Conservation (phyloP, 2,329 filamentous ascomycete species). For the Claviceps arundinis region DNA sequence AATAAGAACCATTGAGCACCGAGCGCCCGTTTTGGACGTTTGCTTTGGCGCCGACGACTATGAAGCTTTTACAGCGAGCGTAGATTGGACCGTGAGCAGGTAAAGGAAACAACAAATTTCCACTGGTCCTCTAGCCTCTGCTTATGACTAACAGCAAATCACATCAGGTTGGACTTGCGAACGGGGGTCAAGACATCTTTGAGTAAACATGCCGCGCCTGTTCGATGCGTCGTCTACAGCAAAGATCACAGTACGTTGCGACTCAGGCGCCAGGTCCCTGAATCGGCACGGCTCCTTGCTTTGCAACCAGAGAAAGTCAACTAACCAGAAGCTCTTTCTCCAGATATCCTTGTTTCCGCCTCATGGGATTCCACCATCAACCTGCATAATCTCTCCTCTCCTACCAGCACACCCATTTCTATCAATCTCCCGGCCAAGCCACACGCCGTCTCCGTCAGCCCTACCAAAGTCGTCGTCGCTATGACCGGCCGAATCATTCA, state of each 20-base stretch:
- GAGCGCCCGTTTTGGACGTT: slow-evolving; percentile 77
- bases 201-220: slow-evolving; percentile 66
- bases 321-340: neutral
- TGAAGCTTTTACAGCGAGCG: slow-evolving; percentile 72
- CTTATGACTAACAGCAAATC: neutral
- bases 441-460: slow-evolving; percentile 68
- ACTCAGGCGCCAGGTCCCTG: too few species aligned
- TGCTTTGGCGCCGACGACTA: slow-evolving; percentile 77
- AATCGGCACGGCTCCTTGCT: too few species aligned
- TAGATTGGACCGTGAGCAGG: slow-evolving; percentile 79
- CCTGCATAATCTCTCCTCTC: slow-evolving; percentile 53
- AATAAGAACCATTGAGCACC: slow-evolving; percentile 62
- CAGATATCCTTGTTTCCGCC: slow-evolving; percentile 68
- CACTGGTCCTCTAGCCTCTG: too few species aligned
- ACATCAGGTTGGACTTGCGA: slow-evolving; percentile 48
- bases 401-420: slow-evolving; percentile 41
- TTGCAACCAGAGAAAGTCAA: too few species aligned
- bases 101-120: slow-evolving; percentile 17
- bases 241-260: slow-evolving; percentile 46
- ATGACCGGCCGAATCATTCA: slow-evolving; percentile 90
- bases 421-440: slow-evolving; percentile 73
- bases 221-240: slow-evolving; percentile 75
- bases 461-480: slow-evolving; percentile 77
- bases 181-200: slow-evolving; percentile 61
- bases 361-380: slow-evolving; percentile 92